Conservation (phyloP, 1,284 basidiomycete species). For the Ganoderma boninense region DNA sequence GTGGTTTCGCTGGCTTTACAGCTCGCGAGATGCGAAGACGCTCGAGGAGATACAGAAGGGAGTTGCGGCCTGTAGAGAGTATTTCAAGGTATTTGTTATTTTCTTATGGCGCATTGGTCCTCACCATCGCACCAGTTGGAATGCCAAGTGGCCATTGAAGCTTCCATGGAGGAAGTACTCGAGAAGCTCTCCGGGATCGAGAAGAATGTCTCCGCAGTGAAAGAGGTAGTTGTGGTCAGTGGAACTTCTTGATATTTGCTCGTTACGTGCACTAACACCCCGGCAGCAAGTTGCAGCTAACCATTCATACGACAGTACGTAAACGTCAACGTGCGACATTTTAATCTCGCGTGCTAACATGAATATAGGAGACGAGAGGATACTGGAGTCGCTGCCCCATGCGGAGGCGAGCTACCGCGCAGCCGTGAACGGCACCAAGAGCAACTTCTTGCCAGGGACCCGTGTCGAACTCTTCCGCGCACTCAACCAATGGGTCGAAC, state of each 20-base stretch:
- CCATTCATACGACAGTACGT: neutral
- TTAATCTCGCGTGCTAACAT: too few relatives aligned
- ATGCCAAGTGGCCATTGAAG: conserved; percentile 4
- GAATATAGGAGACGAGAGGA: neutral
- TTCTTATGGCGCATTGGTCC: neutral
- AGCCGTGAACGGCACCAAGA: conserved; percentile 11
- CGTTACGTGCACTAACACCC: neutral
- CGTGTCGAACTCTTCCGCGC: conserved; percentile 13
- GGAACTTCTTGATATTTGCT: neutral
- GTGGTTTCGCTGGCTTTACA: conserved; percentile 3
- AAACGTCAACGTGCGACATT: too few relatives aligned
- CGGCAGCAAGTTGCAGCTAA: neutral
- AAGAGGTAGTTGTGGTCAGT: conserved; percentile 1
- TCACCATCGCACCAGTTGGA: neutral
- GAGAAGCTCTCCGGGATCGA: neutral
- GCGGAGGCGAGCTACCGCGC: conserved; percentile 19
- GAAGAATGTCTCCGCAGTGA: neutral
- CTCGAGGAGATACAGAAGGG: neutral
- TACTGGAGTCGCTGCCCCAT: conserved; percentile 10
- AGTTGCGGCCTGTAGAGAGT: neutral
- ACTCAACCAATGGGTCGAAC: conserved; percentile 19
- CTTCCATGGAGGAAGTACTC: neutral
- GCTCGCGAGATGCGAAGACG: neutral
- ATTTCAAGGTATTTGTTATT: neutral
- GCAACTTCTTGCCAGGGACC: conserved; percentile 27